Evolutionary conservation across 1,139 yeast genomes (phyloP).

Genomic region (Debaryomycetaceae sp.): DNA sequence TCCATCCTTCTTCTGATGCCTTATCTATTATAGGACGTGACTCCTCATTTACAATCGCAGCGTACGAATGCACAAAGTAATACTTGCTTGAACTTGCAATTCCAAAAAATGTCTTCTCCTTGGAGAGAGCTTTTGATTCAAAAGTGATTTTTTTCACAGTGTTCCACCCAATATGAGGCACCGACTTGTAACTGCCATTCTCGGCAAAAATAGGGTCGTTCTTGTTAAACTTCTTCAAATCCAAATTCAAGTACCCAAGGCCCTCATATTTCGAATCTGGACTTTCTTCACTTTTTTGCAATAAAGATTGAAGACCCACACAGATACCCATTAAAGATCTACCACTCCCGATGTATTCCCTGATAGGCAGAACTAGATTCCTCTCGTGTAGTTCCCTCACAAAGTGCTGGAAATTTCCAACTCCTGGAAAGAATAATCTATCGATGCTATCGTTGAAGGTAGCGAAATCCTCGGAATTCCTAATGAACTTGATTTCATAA

Average conservation of each 20-base stretch:
- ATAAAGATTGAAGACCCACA: conserved; percentile 88
- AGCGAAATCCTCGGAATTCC: conserved; percentile 32
- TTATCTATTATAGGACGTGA: conserved; percentile 25
- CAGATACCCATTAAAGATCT: conserved; percentile 93
- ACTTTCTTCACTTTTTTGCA: conserved; percentile 72
- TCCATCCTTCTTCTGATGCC: conserved; percentile 62
- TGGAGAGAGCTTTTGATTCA: conserved; percentile 13
- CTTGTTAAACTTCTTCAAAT: conserved; percentile 57
- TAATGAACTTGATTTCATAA: conserved; percentile 54
- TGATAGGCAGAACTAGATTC: conserved; percentile 63
- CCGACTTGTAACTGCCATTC: conserved; percentile 53
- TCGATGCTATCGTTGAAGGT: conserved; percentile 43
- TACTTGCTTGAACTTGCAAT: conserved; percentile 66
- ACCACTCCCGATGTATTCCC: conserved; percentile 65
- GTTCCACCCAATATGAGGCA: conserved; percentile 98
- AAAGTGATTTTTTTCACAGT: conserved; percentile 21
- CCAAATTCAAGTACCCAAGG: conserved; percentile 46
- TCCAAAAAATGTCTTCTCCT: conserved; percentile 48
- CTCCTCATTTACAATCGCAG: conserved; percentile 54
- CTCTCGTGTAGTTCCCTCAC: conserved; percentile 63
- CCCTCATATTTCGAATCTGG: conserved; percentile 53
- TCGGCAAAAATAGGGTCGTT: conserved; percentile 29
- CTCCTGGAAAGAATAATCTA: conserved; percentile 81
- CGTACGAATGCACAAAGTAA: conserved; percentile 94
- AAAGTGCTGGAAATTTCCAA: conserved; percentile 94